These are phyloP conservation scores for Galeopsis tetrahit DNA, from an alignment of 257 asterid genomes.

Conservation along the genomic window DNA sequence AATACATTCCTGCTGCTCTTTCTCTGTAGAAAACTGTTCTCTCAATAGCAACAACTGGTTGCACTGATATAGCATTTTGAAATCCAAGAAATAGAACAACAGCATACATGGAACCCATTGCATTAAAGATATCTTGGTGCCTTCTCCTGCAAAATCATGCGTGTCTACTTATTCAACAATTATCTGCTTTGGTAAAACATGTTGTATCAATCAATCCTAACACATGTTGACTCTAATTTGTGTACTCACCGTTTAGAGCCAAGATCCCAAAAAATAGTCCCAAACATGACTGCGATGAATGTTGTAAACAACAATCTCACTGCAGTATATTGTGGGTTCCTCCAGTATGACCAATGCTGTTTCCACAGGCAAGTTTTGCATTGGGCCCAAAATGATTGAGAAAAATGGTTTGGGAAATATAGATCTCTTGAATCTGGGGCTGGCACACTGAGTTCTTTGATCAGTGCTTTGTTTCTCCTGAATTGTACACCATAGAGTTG, in stretches of 20 bases:
- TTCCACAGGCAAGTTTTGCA: conserved; percentile 85
- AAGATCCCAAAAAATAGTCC: conserved; percentile 79
- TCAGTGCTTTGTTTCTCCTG: conserved; percentile 76
- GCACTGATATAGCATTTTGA: conserved; percentile 73
- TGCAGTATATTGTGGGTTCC: conserved; percentile 79
- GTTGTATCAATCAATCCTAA: no score
- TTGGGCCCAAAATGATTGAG: conserved; percentile 67
- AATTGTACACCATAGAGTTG: conserved; percentile 28
- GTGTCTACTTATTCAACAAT: no score
- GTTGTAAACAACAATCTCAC: conserved; percentile 73
- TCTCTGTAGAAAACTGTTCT: conserved; percentile 88
- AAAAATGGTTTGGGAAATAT: conserved; percentile 54
- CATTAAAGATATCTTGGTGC: conserved; percentile 70
- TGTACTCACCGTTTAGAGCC: conserved; percentile 62
- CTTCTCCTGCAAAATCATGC: conserved; percentile 45
- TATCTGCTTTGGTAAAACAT: no score
- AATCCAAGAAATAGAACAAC: conserved; percentile 75
- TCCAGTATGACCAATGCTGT: conserved; percentile 80
- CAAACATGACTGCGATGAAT: conserved; percentile 69
- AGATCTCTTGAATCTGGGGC: conserved; percentile 60
- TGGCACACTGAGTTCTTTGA: conserved; percentile 63
- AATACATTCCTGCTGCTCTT: conserved; percentile 92
- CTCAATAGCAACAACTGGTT: conserved; percentile 76
- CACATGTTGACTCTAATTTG: neutral
- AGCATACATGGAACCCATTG: conserved; percentile 84